A percentile compares a stretch with the other conserved stretches of the same genome.
These are phyloP conservation scores for Senna siamea DNA, from an alignment of 306 rosid species.

Conservation along the genomic window DNA sequence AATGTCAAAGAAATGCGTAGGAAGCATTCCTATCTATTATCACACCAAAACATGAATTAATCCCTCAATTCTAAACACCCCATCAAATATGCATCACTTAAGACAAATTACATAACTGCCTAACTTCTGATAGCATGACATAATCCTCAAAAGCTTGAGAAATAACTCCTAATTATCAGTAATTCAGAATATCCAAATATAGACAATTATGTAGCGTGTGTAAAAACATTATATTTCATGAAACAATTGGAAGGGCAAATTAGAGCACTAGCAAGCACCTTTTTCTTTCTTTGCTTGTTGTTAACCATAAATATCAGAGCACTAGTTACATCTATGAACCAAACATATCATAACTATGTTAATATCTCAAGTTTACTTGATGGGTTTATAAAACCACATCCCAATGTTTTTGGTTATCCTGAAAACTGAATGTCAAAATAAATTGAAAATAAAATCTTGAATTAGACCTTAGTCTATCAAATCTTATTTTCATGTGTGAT, in stretches of 20 bases:
- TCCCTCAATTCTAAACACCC: not conserved
- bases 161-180: too few relatives aligned
- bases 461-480: not conserved
- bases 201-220: not conserved
- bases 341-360: not conserved
- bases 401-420: not conserved
- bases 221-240: not conserved
- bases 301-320: not conserved
- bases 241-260: not conserved
- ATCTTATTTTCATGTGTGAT: slow-evolving; percentile 8
- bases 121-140: too few relatives aligned
- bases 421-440: not conserved
- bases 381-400: not conserved
- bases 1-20: not conserved
- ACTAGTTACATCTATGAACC: slow-evolving; percentile 19
- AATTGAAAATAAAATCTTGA: not conserved
- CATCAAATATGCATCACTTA: not conserved
- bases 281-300: slow-evolving; percentile 4
- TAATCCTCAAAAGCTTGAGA: too few relatives aligned
- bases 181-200: too few relatives aligned
- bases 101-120: too few relatives aligned
- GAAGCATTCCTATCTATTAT: too few relatives aligned
- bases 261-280: not conserved
- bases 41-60: not conserved
- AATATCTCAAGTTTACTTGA: slow-evolving; percentile 10